phyloP scores from a whole-genome alignment of 2,329 filamentous ascomycete genomes.

The Aspergillus japonicus region DNA sequence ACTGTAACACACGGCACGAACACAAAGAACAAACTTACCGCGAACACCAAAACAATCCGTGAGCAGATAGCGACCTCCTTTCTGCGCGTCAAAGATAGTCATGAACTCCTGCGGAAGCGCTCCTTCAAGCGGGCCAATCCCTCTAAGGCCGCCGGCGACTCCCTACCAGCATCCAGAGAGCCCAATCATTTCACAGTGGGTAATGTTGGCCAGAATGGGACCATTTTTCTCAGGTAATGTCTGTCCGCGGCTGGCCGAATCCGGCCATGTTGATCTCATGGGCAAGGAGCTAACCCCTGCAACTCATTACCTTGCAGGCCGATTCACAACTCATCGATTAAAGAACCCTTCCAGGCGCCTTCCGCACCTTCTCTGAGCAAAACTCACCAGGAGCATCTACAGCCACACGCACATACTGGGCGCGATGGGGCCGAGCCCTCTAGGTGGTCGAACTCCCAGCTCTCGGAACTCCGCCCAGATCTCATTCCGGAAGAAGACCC shows the following conservation, averaged over 20 bases:
- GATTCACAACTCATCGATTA: constrained; percentile 36
- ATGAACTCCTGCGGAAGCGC: constrained; percentile 48
- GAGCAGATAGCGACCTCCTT: constrained; percentile 36
- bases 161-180: constrained; percentile 60
- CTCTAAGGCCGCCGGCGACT: constrained; percentile 54
- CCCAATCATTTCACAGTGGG: constrained; percentile 74
- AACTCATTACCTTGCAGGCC: constrained; percentile 27
- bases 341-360: constrained; percentile 33
- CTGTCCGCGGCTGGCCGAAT: constrained; percentile 14
- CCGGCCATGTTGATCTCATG: constrained; percentile 16
- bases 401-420: constrained; percentile 31
- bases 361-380: constrained; percentile 54
- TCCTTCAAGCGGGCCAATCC: constrained; percentile 48
- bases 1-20: constrained; percentile 38
- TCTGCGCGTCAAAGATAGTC: constrained; percentile 51
- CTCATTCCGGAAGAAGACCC: constrained; percentile 25
- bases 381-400: constrained; percentile 57
- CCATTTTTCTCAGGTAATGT: constrained; percentile 75
- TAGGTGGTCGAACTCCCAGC: constrained; percentile 43
- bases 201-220: constrained; percentile 79
- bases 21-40: constrained; percentile 27
- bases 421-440: constrained; percentile 30
- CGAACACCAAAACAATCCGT: constrained; percentile 33
- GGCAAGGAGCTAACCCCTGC: constrained; percentile 12
- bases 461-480: constrained; percentile 38